Evolutionary conservation across 306 rosid genomes (phyloP), one percentile per base, ranked within the genome.

Genomic region (Quercus mongolica): DNA sequence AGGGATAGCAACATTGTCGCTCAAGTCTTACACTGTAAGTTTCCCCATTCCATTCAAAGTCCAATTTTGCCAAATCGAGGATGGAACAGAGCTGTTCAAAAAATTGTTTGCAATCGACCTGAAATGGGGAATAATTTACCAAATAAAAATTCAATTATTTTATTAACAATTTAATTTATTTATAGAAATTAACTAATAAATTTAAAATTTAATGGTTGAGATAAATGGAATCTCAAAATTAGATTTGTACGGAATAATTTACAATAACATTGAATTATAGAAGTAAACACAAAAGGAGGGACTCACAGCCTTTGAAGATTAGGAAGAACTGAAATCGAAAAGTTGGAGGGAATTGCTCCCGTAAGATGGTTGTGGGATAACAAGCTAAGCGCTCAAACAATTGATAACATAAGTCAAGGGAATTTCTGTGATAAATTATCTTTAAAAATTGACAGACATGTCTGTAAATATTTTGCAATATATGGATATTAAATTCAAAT

Each of bases 41-140:
- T 2, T 69, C 67, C 79, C 88, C 44, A 70, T 74, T 71, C 79
- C 65, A 65, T 83, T 87, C 72, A 33, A 83, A 41, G 65, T 83
- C 85, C 83, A 87, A 23, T 82, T 71, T 86, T 80, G 82, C 99
- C 98, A 95, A 83, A 91, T 87, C 76, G 49, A 18, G 80, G 98
- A 87, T 76, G 96, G 79, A 80, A 96, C 82, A 69, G 63, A 71
- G 49, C 97, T 96, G 31, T 10, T 79, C 86, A 96, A 79, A 51
- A 74, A 80, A 86, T 96, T 96, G 90, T 89, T 91, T 35, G 92
- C 92, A 80, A 96, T 82, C 68, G 94, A 96, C 97, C 99, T 96
- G 91, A 84, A 83, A 81, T 20, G 81, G 25, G 59, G 61, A 84
- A 85, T 55, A 75, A 56, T 41, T 75, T 31, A 33, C 26, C n/a